Evolutionary conservation across 352 stramenopile genomes (phyloP).

Genomic region (Nothophytophthora sp.): DNA sequence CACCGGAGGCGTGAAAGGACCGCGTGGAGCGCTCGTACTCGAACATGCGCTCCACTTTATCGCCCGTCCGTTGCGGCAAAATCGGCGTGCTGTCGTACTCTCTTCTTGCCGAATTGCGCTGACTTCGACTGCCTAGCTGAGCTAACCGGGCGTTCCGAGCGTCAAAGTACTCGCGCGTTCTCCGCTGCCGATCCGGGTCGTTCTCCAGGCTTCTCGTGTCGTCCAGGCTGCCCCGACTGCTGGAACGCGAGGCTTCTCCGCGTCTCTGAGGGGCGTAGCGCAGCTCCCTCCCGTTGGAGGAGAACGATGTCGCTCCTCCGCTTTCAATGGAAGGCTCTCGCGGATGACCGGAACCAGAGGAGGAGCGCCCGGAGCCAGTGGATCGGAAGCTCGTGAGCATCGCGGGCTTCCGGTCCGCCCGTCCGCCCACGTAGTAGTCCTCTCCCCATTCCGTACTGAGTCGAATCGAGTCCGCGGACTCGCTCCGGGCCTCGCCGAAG

Average conservation of each 20-base stretch:
- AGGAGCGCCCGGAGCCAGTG: conserved; percentile 14
- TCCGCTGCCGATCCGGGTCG: conserved; percentile 10
- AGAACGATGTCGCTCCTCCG: neutral
- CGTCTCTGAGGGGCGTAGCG: conserved; percentile 4
- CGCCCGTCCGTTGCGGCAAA: neutral
- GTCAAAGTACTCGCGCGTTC: conserved; percentile 32
- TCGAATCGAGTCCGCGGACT: conserved; percentile 38
- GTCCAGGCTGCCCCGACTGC: conserved; percentile 9
- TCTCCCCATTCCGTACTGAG: conserved; percentile 45
- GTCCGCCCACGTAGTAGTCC: conserved; percentile 19
- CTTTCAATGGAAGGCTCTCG: too few species aligned
- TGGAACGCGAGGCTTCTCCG: conserved; percentile 2
- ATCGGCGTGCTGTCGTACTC: neutral
- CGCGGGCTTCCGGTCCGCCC: neutral
- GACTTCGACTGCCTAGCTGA: conserved; percentile 7
- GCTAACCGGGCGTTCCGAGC: conserved; percentile 26
- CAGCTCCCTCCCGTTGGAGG: conserved; percentile 7
- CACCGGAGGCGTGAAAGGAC: conserved; percentile 8
- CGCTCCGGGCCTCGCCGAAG: too few species aligned
- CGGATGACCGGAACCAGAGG: too few species aligned
- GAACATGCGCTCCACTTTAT: conserved; percentile 8
- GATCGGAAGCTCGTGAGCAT: conserved; percentile 21
- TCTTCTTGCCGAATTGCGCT: neutral
- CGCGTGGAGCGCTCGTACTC: conserved; percentile 8
- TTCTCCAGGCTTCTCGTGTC: conserved; percentile 8